Conservation (phyloP, 2,329 filamentous ascomycete species). For the Alternaria gaisen region DNA sequence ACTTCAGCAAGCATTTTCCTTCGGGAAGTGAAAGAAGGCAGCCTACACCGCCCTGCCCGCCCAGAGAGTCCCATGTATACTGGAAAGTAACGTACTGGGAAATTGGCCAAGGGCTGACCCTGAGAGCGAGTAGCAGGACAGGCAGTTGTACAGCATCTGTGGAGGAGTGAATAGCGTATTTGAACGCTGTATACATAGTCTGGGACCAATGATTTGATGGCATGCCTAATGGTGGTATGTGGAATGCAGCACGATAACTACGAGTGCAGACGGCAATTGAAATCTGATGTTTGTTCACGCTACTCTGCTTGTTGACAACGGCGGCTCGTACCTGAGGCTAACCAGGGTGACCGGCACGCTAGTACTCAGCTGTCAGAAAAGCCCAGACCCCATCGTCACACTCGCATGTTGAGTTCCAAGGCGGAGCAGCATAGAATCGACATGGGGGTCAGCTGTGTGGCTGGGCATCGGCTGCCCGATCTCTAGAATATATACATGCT, state of each 20-base stretch:
- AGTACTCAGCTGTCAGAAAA: conserved; percentile 24
- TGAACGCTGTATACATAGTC: conserved; percentile 28
- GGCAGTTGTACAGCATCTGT: conserved; percentile 6
- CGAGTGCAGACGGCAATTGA: conserved; percentile 28
- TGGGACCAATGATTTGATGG: conserved; percentile 24
- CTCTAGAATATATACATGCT: conserved; percentile 27
- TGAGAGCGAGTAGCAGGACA: conserved; percentile 1
- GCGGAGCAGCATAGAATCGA: conserved; percentile 32
- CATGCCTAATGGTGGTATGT: conserved; percentile 28
- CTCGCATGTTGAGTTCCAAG: conserved; percentile 33
- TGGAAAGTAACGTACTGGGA: not conserved
- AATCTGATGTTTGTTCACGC: conserved; percentile 15
- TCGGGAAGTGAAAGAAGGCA: conserved; percentile 6
- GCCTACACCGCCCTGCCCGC: conserved; percentile 2
- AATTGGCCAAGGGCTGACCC: conserved; percentile 2
- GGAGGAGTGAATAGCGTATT: conserved; percentile 15
- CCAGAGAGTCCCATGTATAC: conserved; percentile 9
- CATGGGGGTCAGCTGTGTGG: conserved; percentile 44
- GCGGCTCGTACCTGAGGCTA: conserved; percentile 33
- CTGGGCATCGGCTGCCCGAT: conserved; percentile 40
- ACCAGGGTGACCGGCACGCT: conserved; percentile 23
- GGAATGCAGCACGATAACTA: conserved; percentile 35
- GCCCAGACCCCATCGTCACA: conserved; percentile 31
- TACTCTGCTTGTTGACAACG: conserved; percentile 15
- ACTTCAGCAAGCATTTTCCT: conserved; percentile 14